phyloP scores from a whole-genome alignment of 129 eudicot species.

The Cynara cardunculus region DNA sequence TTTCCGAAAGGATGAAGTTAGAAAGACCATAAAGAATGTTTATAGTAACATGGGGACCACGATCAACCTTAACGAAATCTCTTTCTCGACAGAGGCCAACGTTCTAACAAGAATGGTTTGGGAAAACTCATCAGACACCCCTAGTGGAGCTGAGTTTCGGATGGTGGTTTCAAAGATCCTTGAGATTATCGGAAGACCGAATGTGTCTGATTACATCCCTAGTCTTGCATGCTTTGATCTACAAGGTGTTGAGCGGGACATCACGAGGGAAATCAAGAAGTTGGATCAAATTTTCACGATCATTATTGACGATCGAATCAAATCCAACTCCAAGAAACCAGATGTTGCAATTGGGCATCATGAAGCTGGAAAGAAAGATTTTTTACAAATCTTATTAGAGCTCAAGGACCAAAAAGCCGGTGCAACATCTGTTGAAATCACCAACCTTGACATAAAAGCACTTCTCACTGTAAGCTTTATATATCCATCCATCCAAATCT shows the following conservation, averaged over 20 bases:
- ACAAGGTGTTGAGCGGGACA: conserved; percentile 45
- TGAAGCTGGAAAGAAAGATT: background rate
- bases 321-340: background rate
- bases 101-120: conserved; percentile 49
- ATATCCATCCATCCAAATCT: too few relatives aligned
- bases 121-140: conserved; percentile 34
- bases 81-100: conserved; percentile 32
- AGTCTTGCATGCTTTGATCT: conserved; percentile 40
- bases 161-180: conserved; percentile 15
- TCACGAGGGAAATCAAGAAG: conserved; percentile 22
- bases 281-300: conserved; percentile 40
- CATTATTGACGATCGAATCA: conserved; percentile 31
- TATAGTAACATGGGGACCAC: conserved; percentile 24
- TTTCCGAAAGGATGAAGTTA: background rate
- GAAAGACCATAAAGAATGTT: background rate
- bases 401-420: background rate
- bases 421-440: background rate
- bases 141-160: conserved; percentile 35
- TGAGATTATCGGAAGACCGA: conserved; percentile 31
- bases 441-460: conserved; percentile 1
- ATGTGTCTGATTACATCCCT: conserved; percentile 44
- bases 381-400: conserved; percentile 4
- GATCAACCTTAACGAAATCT: conserved; percentile 31
- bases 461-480: background rate
- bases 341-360: background rate